Evolutionary conservation across 768 basidiomycete species (phyloP).

Genomic region (Termitomyces sp.): DNA sequence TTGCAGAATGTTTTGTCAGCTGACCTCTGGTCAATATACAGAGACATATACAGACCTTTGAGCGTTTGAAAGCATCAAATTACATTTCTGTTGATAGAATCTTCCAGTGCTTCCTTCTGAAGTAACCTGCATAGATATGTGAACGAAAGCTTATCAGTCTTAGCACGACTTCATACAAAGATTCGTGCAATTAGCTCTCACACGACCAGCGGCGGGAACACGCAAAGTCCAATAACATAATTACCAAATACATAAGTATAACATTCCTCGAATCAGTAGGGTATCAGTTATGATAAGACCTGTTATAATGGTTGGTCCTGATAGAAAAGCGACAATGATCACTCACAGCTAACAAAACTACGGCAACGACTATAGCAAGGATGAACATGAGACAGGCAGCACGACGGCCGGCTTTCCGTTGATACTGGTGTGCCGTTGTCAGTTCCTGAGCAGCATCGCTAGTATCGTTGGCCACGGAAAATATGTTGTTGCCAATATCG

Average conservation of each 20-base stretch:
- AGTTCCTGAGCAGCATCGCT: conserved; percentile 82
- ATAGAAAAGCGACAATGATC: neutral
- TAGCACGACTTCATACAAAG: too few species aligned
- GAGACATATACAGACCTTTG: neutral
- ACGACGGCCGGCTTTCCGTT: conserved; percentile 87
- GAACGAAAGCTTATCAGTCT: neutral
- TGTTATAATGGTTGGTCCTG: neutral
- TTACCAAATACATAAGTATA: conserved; percentile 11
- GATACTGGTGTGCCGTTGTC: conserved; percentile 85
- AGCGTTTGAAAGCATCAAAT: neutral
- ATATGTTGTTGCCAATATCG: conserved; percentile 93
- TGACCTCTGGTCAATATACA: neutral
- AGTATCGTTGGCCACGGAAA: conserved; percentile 80
- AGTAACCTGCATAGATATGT: neutral
- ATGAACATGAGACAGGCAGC: conserved; percentile 90
- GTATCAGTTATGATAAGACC: conserved; percentile 14
- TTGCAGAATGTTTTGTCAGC: neutral
- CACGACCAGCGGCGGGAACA: neutral
- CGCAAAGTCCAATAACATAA: conserved; percentile 5
- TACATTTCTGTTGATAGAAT: neutral
- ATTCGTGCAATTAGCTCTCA: neutral
- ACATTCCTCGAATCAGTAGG: conserved; percentile 3
- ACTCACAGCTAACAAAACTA: conserved; percentile 91
- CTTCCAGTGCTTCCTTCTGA: neutral
- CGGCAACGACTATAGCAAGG: conserved; percentile 75